phyloP scores from a whole-genome alignment of 441 rosid genomes.

The Cnidoscolus chayamansa region DNA sequence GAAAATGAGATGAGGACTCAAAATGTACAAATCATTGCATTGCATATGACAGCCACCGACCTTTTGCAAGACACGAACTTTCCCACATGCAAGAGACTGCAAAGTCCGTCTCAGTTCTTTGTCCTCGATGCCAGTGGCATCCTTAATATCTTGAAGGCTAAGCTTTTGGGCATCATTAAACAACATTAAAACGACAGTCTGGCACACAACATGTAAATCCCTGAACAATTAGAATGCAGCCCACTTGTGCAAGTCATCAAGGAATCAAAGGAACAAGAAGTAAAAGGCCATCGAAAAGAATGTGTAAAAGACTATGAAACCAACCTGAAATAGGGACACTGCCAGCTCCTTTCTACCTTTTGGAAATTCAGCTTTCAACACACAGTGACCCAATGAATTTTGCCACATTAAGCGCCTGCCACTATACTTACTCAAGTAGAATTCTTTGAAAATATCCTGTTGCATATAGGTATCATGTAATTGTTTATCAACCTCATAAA shows the following conservation, averaged over 20 bases:
- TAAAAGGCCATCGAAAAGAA: background rate
- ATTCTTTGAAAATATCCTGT: constrained; percentile 98
- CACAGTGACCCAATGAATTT: constrained; percentile 95
- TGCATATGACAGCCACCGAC: constrained; percentile 33
- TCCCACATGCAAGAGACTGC: constrained; percentile 97
- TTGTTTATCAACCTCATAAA: background rate
- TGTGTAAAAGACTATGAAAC: constrained; percentile 21
- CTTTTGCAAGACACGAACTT: constrained; percentile 89
- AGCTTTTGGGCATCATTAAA: constrained; percentile 89
- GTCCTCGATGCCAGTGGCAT: constrained; percentile 88
- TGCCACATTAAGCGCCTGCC: constrained; percentile 99
- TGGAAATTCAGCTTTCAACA: constrained; percentile 83
- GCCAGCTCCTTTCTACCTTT: constrained; percentile 96
- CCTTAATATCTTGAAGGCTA: constrained; percentile 88
- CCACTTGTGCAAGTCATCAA: background rate
- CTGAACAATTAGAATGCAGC: constrained; percentile 22
- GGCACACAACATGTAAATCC: constrained; percentile 26
- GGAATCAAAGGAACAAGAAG: constrained; percentile 11
- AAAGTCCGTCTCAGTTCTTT: constrained; percentile 90
- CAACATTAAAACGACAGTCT: constrained; percentile 96
- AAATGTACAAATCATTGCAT: constrained; percentile 1
- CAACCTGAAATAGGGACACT: constrained; percentile 95
- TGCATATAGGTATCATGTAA: constrained; percentile 15
- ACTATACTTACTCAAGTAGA: constrained; percentile 91
- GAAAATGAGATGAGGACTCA: background rate